phyloP scores from a whole-genome alignment of 257 asterid genomes.

The Fraxinus anomala region DNA sequence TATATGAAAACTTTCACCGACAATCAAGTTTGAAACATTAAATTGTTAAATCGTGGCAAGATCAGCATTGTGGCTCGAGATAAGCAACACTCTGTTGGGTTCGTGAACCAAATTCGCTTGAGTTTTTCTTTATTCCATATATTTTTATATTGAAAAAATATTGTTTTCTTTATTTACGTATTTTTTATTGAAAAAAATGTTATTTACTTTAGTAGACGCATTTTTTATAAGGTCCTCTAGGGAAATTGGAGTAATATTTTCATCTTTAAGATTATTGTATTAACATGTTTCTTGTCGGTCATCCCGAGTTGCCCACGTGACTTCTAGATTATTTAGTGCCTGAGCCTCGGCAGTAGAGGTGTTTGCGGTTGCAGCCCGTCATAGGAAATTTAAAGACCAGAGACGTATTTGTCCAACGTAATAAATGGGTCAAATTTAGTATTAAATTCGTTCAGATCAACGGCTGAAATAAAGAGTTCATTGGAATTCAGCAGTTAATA shows the following conservation, averaged over 20 bases:
- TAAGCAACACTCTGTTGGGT: not conserved
- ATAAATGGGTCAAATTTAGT: conserved; percentile 8
- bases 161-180: too few species aligned
- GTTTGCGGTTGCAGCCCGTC: not conserved
- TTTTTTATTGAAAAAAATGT: too few species aligned
- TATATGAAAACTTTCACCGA: not conserved
- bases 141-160: too few species aligned
- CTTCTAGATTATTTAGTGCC: not conserved
- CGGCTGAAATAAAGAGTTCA: not conserved
- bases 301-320: not conserved
- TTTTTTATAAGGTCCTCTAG: too few species aligned
- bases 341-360: not conserved
- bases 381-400: conserved; percentile 1
- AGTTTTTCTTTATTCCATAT: too few species aligned
- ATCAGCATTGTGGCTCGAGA: not conserved
- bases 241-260: too few species aligned
- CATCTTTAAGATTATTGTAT: too few species aligned
- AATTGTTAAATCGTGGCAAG: not conserved
- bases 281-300: not conserved
- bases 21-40: not conserved
- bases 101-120: too few species aligned
- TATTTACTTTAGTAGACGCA: too few species aligned
- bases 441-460: conserved; percentile 6
- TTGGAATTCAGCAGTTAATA: not conserved
- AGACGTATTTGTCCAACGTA: not conserved